Conservation (phyloP, 164 flowering plant species). For the Pachysandra terminalis region DNA sequence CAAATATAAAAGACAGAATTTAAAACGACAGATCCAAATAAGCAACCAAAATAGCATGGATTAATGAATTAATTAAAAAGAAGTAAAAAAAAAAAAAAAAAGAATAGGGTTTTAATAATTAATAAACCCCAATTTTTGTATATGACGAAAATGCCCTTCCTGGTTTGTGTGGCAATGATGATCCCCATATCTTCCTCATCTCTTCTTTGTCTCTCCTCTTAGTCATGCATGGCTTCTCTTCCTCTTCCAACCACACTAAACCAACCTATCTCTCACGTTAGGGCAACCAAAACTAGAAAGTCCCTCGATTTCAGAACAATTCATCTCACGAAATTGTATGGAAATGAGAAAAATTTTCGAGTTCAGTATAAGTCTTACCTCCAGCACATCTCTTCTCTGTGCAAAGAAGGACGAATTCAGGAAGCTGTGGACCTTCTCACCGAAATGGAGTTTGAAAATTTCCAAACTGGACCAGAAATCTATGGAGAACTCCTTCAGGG, state of each 20-base stretch:
- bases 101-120: no score
- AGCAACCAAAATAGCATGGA: not conserved
- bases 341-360: constrained; percentile 9
- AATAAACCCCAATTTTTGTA: no score
- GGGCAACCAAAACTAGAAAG: constrained; percentile 16
- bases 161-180: not conserved
- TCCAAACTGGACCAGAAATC: constrained; percentile 51
- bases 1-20: no score
- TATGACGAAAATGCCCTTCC: constrained; percentile 17
- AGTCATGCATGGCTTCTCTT: constrained; percentile 45
- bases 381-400: constrained; percentile 46
- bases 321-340: constrained; percentile 17
- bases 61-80: no score
- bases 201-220: not conserved
- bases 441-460: constrained; percentile 31
- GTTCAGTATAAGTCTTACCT: constrained; percentile 34
- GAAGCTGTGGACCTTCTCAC: constrained; percentile 42
- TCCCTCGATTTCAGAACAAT: constrained; percentile 13
- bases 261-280: constrained; percentile 16
- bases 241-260: constrained; percentile 24
- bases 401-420: constrained; percentile 39
- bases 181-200: not conserved
- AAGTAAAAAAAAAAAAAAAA: no score
- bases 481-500: no score
- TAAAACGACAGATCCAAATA: no score